These are phyloP conservation scores for Bidens hawaiensis DNA, from an alignment of 140 eudicot species.

Conservation along the genomic window DNA sequence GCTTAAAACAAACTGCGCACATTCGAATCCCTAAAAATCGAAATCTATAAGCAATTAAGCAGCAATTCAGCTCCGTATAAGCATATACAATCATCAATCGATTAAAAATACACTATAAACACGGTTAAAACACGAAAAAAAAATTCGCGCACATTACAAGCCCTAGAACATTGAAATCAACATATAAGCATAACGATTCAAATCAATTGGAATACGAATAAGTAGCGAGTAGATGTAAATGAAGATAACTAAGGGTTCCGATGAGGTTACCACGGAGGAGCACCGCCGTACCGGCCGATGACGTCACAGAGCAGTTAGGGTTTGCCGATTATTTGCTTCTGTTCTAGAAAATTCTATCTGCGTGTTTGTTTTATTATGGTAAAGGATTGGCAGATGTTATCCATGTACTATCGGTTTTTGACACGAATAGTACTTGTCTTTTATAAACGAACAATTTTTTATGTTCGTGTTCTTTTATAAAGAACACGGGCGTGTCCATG, in stretches of 20 bases:
- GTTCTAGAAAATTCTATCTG: neutral
- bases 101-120: neutral
- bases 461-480: too few species aligned
- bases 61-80: neutral
- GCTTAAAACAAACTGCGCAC: too few species aligned
- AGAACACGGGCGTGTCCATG: too few species aligned
- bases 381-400: neutral
- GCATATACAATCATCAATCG: neutral
- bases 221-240: neutral
- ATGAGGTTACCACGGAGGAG: slow-evolving; percentile 8
- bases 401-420: neutral
- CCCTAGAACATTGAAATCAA: slow-evolving; percentile 5
- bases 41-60: too few species aligned
- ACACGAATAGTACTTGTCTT: neutral
- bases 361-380: neutral
- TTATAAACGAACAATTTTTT: too few species aligned
- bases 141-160: slow-evolving; percentile 9
- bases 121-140: neutral
- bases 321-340: slow-evolving; percentile 3
- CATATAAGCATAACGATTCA: neutral
- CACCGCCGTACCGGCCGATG: slow-evolving; percentile 11
- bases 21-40: too few species aligned
- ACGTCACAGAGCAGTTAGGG: slow-evolving; percentile 16
- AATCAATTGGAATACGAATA: neutral
- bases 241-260: neutral